These are phyloP conservation scores for Pontederia paniculata DNA, from an alignment of 176 grass and related monocot genomes.

Conservation along the genomic window DNA sequence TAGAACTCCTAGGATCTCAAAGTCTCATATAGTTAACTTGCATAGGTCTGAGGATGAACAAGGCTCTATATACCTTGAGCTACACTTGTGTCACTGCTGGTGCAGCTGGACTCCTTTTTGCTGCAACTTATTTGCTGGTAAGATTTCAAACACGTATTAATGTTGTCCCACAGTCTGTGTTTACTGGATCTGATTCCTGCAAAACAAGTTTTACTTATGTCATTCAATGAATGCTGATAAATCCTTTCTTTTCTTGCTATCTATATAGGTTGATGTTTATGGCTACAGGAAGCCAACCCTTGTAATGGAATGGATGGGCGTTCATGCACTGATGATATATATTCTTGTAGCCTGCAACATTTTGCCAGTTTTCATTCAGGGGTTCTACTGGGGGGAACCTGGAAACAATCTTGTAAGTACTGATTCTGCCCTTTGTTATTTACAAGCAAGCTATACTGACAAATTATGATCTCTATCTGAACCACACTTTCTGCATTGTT, in stretches of 20 bases:
- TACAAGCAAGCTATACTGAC: too few relatives aligned
- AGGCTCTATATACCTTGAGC: conserved; percentile 62
- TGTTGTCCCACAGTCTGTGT: too few relatives aligned
- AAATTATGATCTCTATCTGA: too few relatives aligned
- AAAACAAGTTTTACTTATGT: neutral
- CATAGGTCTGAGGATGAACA: conserved; percentile 63
- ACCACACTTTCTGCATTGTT: too few relatives aligned
- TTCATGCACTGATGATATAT: conserved; percentile 64
- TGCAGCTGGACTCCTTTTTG: conserved; percentile 44
- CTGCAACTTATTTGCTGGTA: conserved; percentile 64
- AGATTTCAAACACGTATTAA: neutral
- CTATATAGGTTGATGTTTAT: conserved; percentile 45
- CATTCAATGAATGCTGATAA: conserved; percentile 14
- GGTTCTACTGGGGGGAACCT: conserved; percentile 54
- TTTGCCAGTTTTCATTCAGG: conserved; percentile 42
- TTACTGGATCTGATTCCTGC: neutral
- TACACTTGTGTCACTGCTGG: conserved; percentile 60
- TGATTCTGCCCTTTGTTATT: neutral
- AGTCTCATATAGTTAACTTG: conserved; percentile 1
- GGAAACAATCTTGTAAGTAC: conserved; percentile 52
- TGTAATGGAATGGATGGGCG: conserved; percentile 67
- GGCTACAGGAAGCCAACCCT: conserved; percentile 33
- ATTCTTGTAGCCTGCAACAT: conserved; percentile 62
- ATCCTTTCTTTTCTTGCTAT: neutral
- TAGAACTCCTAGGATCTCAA: neutral